Percentiles rank a stretch among this genome's conserved stretches.
Evolutionary conservation across 2,329 filamentous ascomycete genomes (phyloP).

Genomic region (Clonostachys chloroleuca): DNA sequence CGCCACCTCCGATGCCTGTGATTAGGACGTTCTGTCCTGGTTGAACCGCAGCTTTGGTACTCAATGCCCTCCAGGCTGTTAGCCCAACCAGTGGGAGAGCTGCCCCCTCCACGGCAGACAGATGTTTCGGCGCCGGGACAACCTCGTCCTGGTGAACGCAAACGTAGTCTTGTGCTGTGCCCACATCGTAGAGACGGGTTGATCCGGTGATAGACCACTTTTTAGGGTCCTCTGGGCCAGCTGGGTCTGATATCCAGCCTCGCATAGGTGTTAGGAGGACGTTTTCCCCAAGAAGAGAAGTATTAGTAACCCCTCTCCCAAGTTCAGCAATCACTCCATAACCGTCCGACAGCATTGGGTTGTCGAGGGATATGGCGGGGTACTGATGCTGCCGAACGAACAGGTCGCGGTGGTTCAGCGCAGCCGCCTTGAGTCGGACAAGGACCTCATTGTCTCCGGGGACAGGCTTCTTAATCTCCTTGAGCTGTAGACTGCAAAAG

Average conservation of each 20-base stretch:
- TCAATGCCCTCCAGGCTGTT: conserved; percentile 82
- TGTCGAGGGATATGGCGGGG: conserved; percentile 74
- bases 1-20: conserved; percentile 90
- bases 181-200: conserved; percentile 54
- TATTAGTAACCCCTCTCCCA: conserved; percentile 40
- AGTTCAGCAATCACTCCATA: conserved; percentile 66
- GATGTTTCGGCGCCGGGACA: conserved; percentile 69
- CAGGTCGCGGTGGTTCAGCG: conserved; percentile 92
- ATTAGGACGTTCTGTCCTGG: conserved; percentile 73
- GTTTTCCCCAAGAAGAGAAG: conserved; percentile 48
- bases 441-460: conserved; percentile 67
- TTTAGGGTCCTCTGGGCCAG: conserved; percentile 63
- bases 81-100: conserved; percentile 81
- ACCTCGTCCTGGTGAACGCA: conserved; percentile 67
- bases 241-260: conserved; percentile 69
- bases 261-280: conserved; percentile 76
- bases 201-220: conserved; percentile 58
- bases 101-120: conserved; percentile 71
- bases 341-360: conserved; percentile 80
- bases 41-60: conserved; percentile 68
- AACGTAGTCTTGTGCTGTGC: conserved; percentile 72
- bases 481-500: conserved; percentile 47
- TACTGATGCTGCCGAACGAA: conserved; percentile 93
- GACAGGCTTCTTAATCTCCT: conserved; percentile 55
- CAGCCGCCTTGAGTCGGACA: conserved; percentile 70